phyloP scores from a whole-genome alignment of 257 asterid genomes.

The Nemophila menziesii region DNA sequence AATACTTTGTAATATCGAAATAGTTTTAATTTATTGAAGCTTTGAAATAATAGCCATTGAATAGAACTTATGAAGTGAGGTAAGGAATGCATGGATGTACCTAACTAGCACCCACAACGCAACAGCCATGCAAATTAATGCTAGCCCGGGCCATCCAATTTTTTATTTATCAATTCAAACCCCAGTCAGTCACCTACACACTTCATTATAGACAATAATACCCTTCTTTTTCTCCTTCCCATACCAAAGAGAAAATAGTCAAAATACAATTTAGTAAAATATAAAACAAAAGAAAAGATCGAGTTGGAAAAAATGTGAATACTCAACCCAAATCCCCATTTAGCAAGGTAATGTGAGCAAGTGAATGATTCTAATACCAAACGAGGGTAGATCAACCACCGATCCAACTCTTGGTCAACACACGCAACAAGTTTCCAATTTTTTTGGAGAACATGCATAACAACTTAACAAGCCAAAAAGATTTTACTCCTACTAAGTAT shows the following conservation, averaged over 20 bases:
- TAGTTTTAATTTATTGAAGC: neutral
- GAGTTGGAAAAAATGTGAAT: constrained; percentile 1
- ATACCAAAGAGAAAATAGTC: too few species aligned
- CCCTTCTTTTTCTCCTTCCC: neutral
- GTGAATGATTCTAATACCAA: neutral
- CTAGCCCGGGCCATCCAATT: constrained; percentile 17
- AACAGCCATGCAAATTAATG: constrained; percentile 26
- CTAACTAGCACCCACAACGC: constrained; percentile 37
- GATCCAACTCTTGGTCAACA: constrained; percentile 22
- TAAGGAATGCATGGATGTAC: constrained; percentile 23
- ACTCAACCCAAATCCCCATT: neutral
- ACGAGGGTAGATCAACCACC: constrained; percentile 23
- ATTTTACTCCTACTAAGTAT: too few species aligned
- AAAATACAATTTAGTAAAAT: neutral
- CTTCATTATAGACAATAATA: neutral
- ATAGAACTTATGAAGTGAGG: constrained; percentile 3
- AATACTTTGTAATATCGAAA: neutral
- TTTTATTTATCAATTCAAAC: neutral
- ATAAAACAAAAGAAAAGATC: neutral
- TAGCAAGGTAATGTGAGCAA: neutral
- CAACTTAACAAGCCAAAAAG: neutral
- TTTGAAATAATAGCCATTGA: neutral
- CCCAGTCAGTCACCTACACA: constrained; percentile 20
- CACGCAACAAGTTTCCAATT: constrained; percentile 13
- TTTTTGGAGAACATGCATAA: neutral